Evolutionary conservation across 129 eudicot species (phyloP).

Genomic region (Saussurea involucrata): DNA sequence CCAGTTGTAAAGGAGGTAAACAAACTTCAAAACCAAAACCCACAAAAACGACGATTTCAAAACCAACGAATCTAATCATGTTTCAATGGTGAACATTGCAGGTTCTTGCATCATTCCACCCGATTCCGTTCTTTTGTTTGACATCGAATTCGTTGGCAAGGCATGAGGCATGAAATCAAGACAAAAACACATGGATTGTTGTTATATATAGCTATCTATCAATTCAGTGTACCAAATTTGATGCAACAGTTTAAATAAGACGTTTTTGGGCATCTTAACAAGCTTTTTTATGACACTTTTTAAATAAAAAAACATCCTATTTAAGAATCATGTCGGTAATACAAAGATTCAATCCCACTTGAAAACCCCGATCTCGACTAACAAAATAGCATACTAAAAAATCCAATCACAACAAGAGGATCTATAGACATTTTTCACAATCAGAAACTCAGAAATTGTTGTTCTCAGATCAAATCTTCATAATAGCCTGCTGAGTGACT

Average conservation of each 20-base stretch:
- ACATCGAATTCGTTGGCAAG: constrained; percentile 92
- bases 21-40: not conserved
- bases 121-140: constrained; percentile 78
- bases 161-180: constrained; percentile 24
- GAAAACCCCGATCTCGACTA: constrained; percentile 18
- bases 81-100: constrained; percentile 26
- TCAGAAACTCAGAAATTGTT: not conserved
- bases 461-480: constrained; percentile 25
- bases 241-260: constrained; percentile 4
- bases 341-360: constrained; percentile 20
- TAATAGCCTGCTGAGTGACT: constrained; percentile 74
- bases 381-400: constrained; percentile 25
- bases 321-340: constrained; percentile 4
- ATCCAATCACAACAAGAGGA: constrained; percentile 9
- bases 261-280: not conserved
- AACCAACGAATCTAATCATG: constrained; percentile 9
- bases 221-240: not conserved
- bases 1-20: constrained; percentile 93
- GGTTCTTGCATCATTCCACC: constrained; percentile 97
- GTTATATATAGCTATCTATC: too few relatives aligned
- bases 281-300: not conserved
- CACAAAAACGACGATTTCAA: not conserved
- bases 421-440: constrained; percentile 20
- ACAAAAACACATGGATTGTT: not conserved
- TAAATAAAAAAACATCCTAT: not conserved